These are phyloP conservation scores for Salix viminalis DNA, from an alignment of 345 rosid species.

Conservation along the genomic window DNA sequence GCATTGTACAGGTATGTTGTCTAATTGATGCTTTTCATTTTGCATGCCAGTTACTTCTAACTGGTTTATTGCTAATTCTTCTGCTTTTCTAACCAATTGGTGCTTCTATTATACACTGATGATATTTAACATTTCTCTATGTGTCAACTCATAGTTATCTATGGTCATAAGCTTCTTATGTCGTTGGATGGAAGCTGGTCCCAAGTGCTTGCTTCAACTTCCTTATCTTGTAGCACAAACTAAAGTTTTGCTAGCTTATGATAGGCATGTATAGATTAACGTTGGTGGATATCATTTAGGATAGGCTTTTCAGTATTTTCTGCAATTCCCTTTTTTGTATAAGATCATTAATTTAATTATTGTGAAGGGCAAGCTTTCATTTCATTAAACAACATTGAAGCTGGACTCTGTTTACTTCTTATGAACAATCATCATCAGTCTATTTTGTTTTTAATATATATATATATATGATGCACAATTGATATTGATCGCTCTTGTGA, in stretches of 20 bases:
- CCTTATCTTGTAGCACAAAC: not conserved
- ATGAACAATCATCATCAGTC: not conserved
- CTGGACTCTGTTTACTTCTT: not conserved
- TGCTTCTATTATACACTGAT: not conserved
- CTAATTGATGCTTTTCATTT: not conserved
- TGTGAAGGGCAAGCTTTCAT: not conserved
- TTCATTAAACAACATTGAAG: not conserved
- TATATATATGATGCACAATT: not conserved
- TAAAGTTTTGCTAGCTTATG: not conserved
- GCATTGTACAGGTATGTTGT: slow-evolving; percentile 68
- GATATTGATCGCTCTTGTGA: not conserved
- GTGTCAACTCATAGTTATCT: not conserved
- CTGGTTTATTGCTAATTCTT: not conserved
- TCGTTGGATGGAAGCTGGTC: not conserved
- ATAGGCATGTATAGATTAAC: not conserved
- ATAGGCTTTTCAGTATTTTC: not conserved
- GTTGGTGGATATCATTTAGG: not conserved
- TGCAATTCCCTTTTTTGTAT: not conserved
- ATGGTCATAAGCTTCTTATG: not conserved
- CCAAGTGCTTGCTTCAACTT: not conserved
- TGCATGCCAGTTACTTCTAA: not conserved
- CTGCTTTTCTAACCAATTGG: not conserved
- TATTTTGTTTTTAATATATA: not conserved
- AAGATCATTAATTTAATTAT: not conserved
- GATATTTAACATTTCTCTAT: not conserved